Conservation (phyloP, 345 rosid genomes). For the Stellera chamaejasme region DNA sequence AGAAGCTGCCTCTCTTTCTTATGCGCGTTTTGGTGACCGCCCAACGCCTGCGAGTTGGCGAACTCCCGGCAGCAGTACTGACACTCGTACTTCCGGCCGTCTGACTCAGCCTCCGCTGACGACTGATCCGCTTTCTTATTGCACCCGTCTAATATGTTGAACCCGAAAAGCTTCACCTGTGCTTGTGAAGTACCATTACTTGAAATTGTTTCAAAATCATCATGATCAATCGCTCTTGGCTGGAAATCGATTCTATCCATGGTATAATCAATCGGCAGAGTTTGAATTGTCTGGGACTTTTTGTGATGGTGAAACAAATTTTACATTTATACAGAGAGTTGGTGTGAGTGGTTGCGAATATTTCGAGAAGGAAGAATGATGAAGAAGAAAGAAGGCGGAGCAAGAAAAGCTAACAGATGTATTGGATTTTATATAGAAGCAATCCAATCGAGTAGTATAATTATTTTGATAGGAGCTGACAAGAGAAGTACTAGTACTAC, state of each 20-base stretch:
- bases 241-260: conserved; percentile 30
- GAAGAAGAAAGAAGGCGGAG: conserved; percentile 17
- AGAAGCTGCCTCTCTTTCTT: conserved; percentile 86
- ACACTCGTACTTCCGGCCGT: conserved; percentile 69
- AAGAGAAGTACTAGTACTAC: background rate
- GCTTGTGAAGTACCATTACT: conserved; percentile 8
- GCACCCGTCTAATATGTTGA: conserved; percentile 36
- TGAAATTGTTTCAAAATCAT: conserved; percentile 11
- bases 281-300: too few relatives aligned
- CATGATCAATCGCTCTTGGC: conserved; percentile 8
- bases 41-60: conserved; percentile 90
- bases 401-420: conserved; percentile 18
- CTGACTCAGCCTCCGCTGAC: conserved; percentile 23
- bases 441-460: background rate
- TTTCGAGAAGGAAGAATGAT: conserved; percentile 11
- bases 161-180: conserved; percentile 52
- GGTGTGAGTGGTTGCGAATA: conserved; percentile 28
- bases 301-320: too few relatives aligned
- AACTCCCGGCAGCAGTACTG: conserved; percentile 91
- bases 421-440: conserved; percentile 2
- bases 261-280: too few relatives aligned
- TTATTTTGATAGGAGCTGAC: background rate
- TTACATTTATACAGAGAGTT: background rate
- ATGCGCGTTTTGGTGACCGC: conserved; percentile 99
- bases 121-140: conserved; percentile 6